Base-by-base conservation (phyloP, 2,329 filamentous ascomycete species). In the Teratosphaeria gauchensis region DNA sequence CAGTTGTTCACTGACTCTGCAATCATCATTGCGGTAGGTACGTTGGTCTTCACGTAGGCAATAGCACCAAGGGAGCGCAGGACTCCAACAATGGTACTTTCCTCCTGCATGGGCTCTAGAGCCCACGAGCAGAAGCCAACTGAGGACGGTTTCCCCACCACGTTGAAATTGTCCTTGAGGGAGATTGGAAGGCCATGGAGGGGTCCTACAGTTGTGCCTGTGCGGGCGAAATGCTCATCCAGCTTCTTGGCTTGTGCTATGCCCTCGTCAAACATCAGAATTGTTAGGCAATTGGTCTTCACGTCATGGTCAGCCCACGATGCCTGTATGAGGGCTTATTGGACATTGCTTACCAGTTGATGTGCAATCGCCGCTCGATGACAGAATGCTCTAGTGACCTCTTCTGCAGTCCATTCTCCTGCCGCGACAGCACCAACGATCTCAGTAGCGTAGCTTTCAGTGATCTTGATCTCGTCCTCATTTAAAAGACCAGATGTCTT, bases 91-190 rank as follows among this genome's bases (percentile, higher is more conserved):
- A 88, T 73, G 0, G 79, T 77, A 0, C 82, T 78, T 68, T 87
- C 81, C 61, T 77, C 71, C 33, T 72, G 69, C 14, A 80, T 83
- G 0, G 86, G 84, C 53, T 85, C 76, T 46, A 80, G 78, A 3
- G 85, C 82, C 58, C 86, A 79, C 0, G 80, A 80, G 0, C 81
- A 80, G 61, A 90, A 86, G 4, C 87, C 86, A 0, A 86, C 78
- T 0, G 83, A 85, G 24, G 82, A 76, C 62, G 86, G 83, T 12
- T 83, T 76, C 5, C 83, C 84, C 1, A 71, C 69, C 14, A 88
- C 73, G 59, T 88, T 80, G 75, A 89, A 86, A 66, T 86, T 84
- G 72, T 90, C 87, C 66, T 90, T 90, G 53, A 90, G 77, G 0
- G 84, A 83, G 54, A 87, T 75, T 0, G 84, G 84, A 0, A 87